These are phyloP conservation scores for Coemansia sp. DNA, from an alignment of 192 early-diverging fungal species.

Conservation along the genomic window DNA sequence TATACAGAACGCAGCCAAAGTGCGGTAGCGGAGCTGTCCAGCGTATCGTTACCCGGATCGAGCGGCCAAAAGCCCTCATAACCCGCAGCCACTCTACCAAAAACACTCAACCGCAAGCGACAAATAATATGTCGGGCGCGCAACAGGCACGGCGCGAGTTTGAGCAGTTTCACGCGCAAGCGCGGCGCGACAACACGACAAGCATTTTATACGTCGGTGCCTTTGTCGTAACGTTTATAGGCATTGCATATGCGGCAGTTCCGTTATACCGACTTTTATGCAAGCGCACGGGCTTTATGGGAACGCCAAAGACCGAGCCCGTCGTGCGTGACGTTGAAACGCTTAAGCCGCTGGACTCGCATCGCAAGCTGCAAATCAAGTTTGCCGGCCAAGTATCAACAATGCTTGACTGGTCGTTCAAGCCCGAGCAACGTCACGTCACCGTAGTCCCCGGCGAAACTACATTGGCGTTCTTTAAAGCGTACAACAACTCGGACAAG, in stretches of 20 bases:
- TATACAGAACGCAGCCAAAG: not conserved
- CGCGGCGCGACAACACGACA: slow-evolving; percentile 38
- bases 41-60: not conserved
- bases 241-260: slow-evolving; percentile 88
- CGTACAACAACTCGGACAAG: slow-evolving; percentile 78
- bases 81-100: not conserved
- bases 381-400: slow-evolving; percentile 75
- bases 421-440: slow-evolving; percentile 83
- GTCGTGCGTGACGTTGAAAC: slow-evolving; percentile 59
- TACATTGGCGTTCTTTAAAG: slow-evolving; percentile 93
- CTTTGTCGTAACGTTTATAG: slow-evolving; percentile 79
- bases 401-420: slow-evolving; percentile 83
- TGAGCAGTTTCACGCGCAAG: slow-evolving; percentile 25
- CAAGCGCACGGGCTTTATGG: slow-evolving; percentile 86
- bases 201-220: slow-evolving; percentile 74
- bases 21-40: not conserved
- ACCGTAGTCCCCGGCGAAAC: slow-evolving; percentile 94
- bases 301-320: slow-evolving; percentile 78
- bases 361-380: slow-evolving; percentile 64
- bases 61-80: not conserved
- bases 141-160: slow-evolving; percentile 8
- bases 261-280: slow-evolving; percentile 95
- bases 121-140: too few species aligned
- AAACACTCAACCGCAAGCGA: too few species aligned
- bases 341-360: slow-evolving; percentile 60